Percentiles rank a stretch among this genome's conserved stretches.
Evolutionary conservation across 768 basidiomycete genomes (phyloP).

Genomic region (Ramaria rubella): DNA sequence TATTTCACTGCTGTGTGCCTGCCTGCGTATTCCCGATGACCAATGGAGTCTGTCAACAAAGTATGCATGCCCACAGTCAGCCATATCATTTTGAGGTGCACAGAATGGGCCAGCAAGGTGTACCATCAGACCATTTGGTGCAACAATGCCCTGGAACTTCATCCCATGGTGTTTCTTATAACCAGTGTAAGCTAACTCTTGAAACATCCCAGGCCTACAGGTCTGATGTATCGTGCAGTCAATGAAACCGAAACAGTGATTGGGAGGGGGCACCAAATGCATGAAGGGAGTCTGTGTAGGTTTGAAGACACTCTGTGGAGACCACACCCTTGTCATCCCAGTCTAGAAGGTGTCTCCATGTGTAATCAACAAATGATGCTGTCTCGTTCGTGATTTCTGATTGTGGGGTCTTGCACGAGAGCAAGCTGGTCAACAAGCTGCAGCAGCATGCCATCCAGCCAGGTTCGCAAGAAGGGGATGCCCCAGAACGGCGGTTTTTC

Average conservation of each 20-base stretch:
- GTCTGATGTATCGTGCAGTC: slow-evolving; percentile 22
- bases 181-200: slow-evolving; percentile 18
- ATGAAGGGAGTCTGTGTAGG: slow-evolving; percentile 17
- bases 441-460: slow-evolving; percentile 9
- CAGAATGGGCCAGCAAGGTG: slow-evolving; percentile 17
- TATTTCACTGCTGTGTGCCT: slow-evolving; percentile 15
- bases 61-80: slow-evolving; percentile 14
- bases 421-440: slow-evolving; percentile 11
- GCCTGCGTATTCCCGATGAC: slow-evolving; percentile 16
- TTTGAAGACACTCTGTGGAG: slow-evolving; percentile 8
- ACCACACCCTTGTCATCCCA: no score
- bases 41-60: slow-evolving; percentile 13
- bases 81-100: no score
- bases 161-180: slow-evolving; percentile 24
- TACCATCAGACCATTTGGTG: slow-evolving; percentile 7
- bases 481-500: slow-evolving; percentile 5
- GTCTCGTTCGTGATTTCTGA: slow-evolving; percentile 20
- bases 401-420: slow-evolving; percentile 15
- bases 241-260: slow-evolving; percentile 17
- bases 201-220: slow-evolving; percentile 13
- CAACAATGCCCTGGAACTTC: slow-evolving; percentile 18
- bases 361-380: slow-evolving; percentile 22
- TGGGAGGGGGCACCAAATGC: slow-evolving; percentile 13
- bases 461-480: slow-evolving; percentile 8
- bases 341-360: slow-evolving; percentile 19